A percentile compares a stretch with the other conserved stretches of the same genome.
Conservation (phyloP, 306 rosid genomes). For the Senna tora region DNA sequence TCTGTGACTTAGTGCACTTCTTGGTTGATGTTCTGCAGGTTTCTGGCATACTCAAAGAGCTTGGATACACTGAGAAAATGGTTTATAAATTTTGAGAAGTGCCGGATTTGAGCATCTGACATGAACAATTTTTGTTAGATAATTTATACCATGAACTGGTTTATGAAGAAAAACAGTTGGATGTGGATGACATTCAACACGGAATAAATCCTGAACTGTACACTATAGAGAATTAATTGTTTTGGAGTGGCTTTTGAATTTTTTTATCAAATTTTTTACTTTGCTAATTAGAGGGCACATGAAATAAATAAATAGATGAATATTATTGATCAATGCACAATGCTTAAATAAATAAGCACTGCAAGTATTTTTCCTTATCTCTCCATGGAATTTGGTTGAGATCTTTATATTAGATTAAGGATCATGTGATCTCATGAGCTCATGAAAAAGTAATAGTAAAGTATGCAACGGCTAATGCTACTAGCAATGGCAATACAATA, state of each 20-base stretch:
- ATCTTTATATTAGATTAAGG: no score
- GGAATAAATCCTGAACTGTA: constrained; percentile 40
- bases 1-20: not conserved
- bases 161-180: constrained; percentile 35
- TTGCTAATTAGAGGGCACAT: not conserved
- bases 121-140: constrained; percentile 6
- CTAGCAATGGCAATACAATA: no score
- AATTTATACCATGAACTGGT: constrained; percentile 38
- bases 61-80: constrained; percentile 92
- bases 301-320: no score
- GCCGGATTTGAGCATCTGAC: constrained; percentile 32
- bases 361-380: no score
- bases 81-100: constrained; percentile 84
- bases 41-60: constrained; percentile 82
- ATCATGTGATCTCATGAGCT: no score
- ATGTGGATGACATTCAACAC: constrained; percentile 33
- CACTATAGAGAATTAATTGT: constrained; percentile 21
- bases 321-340: no score
- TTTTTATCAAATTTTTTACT: constrained; percentile 35
- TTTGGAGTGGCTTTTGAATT: constrained; percentile 6
- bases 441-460: no score
- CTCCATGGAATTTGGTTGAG: not conserved
- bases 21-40: constrained; percentile 60
- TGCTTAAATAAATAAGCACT: no score
- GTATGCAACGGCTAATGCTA: not conserved